phyloP scores from a whole-genome alignment of 192 early-diverging fungal species.

The Linnemannia exigua region DNA sequence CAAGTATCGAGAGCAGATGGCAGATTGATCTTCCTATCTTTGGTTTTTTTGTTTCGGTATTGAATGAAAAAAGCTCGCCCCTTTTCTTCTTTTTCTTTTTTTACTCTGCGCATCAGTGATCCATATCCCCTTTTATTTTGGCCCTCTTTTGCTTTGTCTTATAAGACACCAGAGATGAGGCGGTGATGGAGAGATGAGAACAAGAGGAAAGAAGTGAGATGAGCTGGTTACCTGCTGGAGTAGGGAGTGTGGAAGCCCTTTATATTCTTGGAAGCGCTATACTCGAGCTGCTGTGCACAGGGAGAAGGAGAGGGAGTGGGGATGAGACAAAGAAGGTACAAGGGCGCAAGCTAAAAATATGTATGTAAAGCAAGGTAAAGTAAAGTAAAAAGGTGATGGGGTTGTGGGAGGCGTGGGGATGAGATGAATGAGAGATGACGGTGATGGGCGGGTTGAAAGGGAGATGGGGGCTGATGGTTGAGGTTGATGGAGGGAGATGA shows the following conservation, averaged over 20 bases:
- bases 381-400: conserved; percentile 7
- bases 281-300: background rate
- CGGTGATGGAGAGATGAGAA: background rate
- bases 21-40: conserved; percentile 6
- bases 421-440: background rate
- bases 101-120: background rate
- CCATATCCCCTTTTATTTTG: background rate
- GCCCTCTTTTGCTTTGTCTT: too few species aligned
- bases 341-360: conserved; percentile 1
- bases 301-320: background rate
- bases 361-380: background rate
- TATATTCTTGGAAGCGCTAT: background rate
- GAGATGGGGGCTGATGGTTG: background rate
- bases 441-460: conserved; percentile 1
- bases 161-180: background rate
- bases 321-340: background rate
- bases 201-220: background rate
- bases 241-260: background rate
- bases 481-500: background rate
- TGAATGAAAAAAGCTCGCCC: too few species aligned
- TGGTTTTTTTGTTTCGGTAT: background rate
- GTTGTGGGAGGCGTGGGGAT: background rate
- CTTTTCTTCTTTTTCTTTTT: background rate
- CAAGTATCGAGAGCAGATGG: background rate
- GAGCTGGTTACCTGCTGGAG: background rate